Base-by-base conservation (phyloP, 441 rosid genomes). In the Hura crepitans region DNA sequence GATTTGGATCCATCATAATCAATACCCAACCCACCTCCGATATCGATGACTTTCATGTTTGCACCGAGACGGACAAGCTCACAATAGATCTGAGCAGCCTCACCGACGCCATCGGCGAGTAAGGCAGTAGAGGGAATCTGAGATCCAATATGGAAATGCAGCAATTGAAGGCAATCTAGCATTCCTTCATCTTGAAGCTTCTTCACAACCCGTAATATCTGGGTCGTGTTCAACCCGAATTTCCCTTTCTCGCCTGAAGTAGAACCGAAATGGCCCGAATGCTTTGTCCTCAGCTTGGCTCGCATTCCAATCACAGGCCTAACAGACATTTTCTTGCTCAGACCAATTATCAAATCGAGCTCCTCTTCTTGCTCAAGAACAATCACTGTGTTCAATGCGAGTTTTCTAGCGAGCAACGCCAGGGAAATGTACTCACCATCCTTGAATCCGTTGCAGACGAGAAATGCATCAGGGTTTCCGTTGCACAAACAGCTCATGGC, bases 201-300 rank as follows among this genome's bases (percentile, higher is more conserved):
- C 78, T 64, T 68, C 51, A 89, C 90, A 0, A 94, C 98, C 68
- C 93, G 83, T 63, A 94, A 67, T 59, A 94, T 89, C 85, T 94
- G 96, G 60, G 72, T 74, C 1, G 97, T 88, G 0, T 88, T 89
- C 72, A 94, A 70, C 25, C 98, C 98, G 43, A 94, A 94, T 78
- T 94, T 92, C 51, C 98, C 97, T 60, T 85, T 94, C 84, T 91
- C 98, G 31, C 98, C 98, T 0, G 97, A 91, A 17, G 98, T 94
- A 1, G 97, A 85, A 22, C 98, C 97, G 67, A 94, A 94, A 78
- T 94, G 98, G 42, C 98, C 98, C 2, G 96, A 81, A 67, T 95
- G 99, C 59, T 83, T 89, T 5, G 97, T 95, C 64, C 99, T 85
- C 72, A 95, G 85, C 84, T 92, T 95, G 1, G 99, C 97, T 37